Percentiles rank a stretch among this genome's conserved stretches.
Evolutionary conservation across 2,329 filamentous ascomycete genomes (phyloP).

Genomic region (Hymenoscyphus albidus): DNA sequence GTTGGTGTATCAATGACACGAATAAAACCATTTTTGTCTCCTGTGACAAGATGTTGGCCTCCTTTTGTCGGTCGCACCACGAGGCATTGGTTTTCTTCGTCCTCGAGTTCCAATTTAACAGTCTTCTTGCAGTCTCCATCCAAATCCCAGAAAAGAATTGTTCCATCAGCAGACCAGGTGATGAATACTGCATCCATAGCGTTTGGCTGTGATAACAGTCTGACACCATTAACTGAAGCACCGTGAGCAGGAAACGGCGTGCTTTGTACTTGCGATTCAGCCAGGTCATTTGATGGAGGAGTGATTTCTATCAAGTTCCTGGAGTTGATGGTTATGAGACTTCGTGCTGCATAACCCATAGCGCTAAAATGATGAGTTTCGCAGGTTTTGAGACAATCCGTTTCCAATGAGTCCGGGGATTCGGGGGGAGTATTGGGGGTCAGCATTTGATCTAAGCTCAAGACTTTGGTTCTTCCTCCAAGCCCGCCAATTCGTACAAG

Average conservation of each 20-base stretch:
- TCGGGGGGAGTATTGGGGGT: slow-evolving; percentile 32
- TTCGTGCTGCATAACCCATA: slow-evolving; percentile 63
- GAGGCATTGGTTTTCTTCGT: slow-evolving; percentile 55
- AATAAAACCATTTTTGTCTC: slow-evolving; percentile 82
- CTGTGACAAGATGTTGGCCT: slow-evolving; percentile 68
- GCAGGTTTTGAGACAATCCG: slow-evolving; percentile 27
- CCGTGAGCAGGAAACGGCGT: slow-evolving; percentile 57
- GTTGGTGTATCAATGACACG: slow-evolving; percentile 61
- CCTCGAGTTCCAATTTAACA: slow-evolving; percentile 66
- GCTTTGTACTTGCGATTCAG: slow-evolving; percentile 37
- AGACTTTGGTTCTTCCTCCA: slow-evolving; percentile 42
- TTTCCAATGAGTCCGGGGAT: slow-evolving; percentile 27
- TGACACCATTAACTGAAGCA: slow-evolving; percentile 69
- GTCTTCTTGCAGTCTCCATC: slow-evolving; percentile 65
- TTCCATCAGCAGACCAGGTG: slow-evolving; percentile 82
- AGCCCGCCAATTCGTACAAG: slow-evolving; percentile 38
- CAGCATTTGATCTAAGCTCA: slow-evolving; percentile 45
- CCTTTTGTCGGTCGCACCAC: slow-evolving; percentile 57
- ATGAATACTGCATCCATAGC: slow-evolving; percentile 68
- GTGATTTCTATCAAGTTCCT: slow-evolving; percentile 68
- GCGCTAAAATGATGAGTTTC: slow-evolving; percentile 49
- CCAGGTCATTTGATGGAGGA: slow-evolving; percentile 30
- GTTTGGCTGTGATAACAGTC: slow-evolving; percentile 58
- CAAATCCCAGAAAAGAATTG: slow-evolving; percentile 76
- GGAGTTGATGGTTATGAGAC: slow-evolving; percentile 71